Conservation (phyloP, 1,139 yeast species). For the Hanseniaspora uvarum region DNA sequence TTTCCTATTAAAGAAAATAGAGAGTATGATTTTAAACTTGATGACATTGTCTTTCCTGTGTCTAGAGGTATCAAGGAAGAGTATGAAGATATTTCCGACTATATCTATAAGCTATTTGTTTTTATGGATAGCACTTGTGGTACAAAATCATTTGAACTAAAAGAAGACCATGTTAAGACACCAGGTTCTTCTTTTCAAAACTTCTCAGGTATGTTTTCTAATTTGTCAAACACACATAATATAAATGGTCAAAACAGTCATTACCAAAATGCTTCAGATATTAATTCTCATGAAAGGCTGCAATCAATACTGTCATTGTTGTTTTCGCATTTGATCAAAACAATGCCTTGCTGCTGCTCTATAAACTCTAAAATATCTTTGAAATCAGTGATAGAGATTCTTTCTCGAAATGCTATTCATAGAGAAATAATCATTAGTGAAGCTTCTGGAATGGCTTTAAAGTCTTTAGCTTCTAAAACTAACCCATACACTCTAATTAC, state of each 20-base stretch:
- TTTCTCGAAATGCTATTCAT: constrained; percentile 69
- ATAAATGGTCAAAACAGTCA: neutral
- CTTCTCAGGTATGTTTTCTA: constrained; percentile 20
- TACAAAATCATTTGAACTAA: constrained; percentile 32
- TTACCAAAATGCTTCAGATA: neutral
- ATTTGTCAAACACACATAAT: constrained; percentile 28
- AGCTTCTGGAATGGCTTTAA: constrained; percentile 56
- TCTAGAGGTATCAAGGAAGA: constrained; percentile 38
- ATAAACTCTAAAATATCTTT: constrained; percentile 36
- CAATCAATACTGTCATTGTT: constrained; percentile 29
- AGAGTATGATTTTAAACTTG: constrained; percentile 28
- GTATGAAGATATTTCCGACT: constrained; percentile 68
- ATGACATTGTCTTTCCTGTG: constrained; percentile 28
- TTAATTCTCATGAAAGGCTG: constrained; percentile 23
- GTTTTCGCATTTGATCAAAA: constrained; percentile 59
- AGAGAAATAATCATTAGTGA: constrained; percentile 48
- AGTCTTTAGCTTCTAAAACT: constrained; percentile 52
- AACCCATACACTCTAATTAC: constrained; percentile 67
- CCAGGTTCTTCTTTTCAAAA: constrained; percentile 34
- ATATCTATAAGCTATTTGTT: constrained; percentile 47
- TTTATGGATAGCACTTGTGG: constrained; percentile 58
- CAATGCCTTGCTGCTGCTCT: constrained; percentile 53
- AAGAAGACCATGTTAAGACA: constrained; percentile 27
- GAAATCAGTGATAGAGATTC: constrained; percentile 57
- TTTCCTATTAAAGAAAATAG: constrained; percentile 63